Percentiles rank a stretch among this genome's conserved stretches.
Evolutionary conservation across 495 filamentous ascomycete genomes (phyloP).

Genomic region (Penicillium crystallinum): DNA sequence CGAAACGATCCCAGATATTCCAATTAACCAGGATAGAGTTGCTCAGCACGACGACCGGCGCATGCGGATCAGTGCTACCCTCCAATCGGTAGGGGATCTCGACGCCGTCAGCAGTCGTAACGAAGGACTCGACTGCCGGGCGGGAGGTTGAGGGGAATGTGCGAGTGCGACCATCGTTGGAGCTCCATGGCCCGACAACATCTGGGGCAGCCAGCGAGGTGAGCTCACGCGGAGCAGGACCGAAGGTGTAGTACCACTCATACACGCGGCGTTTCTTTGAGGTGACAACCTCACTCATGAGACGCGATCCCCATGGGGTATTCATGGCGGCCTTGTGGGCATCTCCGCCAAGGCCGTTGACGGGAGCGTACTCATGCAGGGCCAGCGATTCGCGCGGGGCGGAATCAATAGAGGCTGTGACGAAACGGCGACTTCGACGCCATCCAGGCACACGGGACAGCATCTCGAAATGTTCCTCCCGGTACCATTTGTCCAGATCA

Average conservation of each 20-base stretch:
- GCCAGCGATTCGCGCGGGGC: conserved; percentile 52
- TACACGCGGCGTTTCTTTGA: conserved; percentile 54
- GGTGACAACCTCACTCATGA: conserved; percentile 53
- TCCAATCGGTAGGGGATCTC: conserved; percentile 68
- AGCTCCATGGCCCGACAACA: conserved; percentile 40
- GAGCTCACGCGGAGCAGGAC: conserved; percentile 65
- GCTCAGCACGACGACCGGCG: conserved; percentile 64
- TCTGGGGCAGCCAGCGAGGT: conserved; percentile 35
- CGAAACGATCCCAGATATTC: conserved; percentile 72
- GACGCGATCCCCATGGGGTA: conserved; percentile 52
- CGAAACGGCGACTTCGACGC: conserved; percentile 62
- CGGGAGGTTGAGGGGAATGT: conserved; percentile 47
- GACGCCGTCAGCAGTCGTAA: conserved; percentile 63
- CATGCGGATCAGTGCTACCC: conserved; percentile 57
- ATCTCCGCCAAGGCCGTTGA: conserved; percentile 58
- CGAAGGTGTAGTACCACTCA: conserved; percentile 73
- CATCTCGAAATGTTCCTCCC: conserved; percentile 66
- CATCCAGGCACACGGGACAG: conserved; percentile 70
- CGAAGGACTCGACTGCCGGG: conserved; percentile 56
- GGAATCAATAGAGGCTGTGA: conserved; percentile 50
- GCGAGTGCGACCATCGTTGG: conserved; percentile 48
- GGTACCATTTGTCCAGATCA: conserved; percentile 61
- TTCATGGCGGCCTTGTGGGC: conserved; percentile 57
- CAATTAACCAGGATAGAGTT: conserved; percentile 71
- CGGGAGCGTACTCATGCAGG: conserved; percentile 64